These are phyloP conservation scores for Candida multigemmis DNA, from an alignment of 805 yeast genomes.

Conservation along the genomic window DNA sequence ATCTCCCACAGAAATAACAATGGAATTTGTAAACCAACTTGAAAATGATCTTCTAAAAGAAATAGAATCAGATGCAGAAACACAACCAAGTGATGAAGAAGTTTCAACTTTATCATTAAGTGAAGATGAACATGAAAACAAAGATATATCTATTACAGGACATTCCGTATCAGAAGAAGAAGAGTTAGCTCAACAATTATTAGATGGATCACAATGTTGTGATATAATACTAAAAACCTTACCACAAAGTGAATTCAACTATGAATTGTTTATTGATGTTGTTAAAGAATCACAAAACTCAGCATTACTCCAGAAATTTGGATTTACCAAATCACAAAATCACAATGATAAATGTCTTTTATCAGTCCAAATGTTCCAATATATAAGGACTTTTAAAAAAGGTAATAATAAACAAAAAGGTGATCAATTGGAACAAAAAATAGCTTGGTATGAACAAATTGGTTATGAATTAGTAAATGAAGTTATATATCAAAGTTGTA, in stretches of 20 bases:
- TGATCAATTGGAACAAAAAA: slow-evolving; percentile 23
- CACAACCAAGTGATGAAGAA: slow-evolving; percentile 10
- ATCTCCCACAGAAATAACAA: slow-evolving; percentile 9
- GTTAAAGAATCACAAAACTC: slow-evolving; percentile 63
- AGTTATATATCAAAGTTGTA: slow-evolving; percentile 5
- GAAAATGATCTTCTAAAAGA: slow-evolving; percentile 15
- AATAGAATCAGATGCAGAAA: slow-evolving; percentile 14
- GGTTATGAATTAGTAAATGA: slow-evolving; percentile 33
- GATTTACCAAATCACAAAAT: slow-evolving; percentile 57
- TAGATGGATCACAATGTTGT: slow-evolving; percentile 46
- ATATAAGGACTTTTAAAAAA: slow-evolving; percentile 14
- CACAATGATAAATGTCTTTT: slow-evolving; percentile 49
- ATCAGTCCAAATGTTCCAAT: slow-evolving; percentile 38
- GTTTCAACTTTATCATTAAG: slow-evolving; percentile 10
- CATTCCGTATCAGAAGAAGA: slow-evolving; percentile 8
- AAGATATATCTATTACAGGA: slow-evolving; percentile 2
- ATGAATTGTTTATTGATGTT: slow-evolving; percentile 74
- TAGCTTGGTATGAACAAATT: slow-evolving; percentile 41
- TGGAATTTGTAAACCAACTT: slow-evolving; percentile 16
- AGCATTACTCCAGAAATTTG: slow-evolving; percentile 64
- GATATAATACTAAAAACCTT: slow-evolving; percentile 48
- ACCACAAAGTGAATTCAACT: slow-evolving; percentile 31
- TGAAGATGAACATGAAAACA: not conserved
- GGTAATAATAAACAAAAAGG: slow-evolving; percentile 15
- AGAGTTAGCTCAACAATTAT: slow-evolving; percentile 25